A percentile compares a stretch with the other conserved stretches of the same genome.
phyloP scores from a whole-genome alignment of 257 asterid species.

The Nicotiana tomentosiformis region DNA sequence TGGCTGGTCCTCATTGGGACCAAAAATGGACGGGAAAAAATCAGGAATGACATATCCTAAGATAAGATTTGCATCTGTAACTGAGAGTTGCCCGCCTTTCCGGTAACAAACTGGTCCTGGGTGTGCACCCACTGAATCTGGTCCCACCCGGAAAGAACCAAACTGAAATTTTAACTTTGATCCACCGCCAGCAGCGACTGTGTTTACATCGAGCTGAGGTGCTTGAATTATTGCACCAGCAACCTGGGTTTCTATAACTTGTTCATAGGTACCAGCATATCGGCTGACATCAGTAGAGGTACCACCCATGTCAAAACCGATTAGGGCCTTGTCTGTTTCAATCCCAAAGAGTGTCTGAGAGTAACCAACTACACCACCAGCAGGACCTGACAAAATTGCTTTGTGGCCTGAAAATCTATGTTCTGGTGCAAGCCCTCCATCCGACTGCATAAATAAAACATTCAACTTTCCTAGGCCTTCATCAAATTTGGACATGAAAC shows the following conservation, averaged over 20 bases:
- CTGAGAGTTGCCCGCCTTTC: slow-evolving; percentile 88
- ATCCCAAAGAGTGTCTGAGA: slow-evolving; percentile 80
- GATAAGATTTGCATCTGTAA: slow-evolving; percentile 91
- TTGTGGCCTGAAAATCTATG: slow-evolving; percentile 94
- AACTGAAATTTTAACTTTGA: slow-evolving; percentile 85
- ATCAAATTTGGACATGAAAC: slow-evolving; percentile 89
- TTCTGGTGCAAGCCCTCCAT: slow-evolving; percentile 96
- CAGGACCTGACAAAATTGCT: slow-evolving; percentile 97
- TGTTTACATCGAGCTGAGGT: slow-evolving; percentile 95
- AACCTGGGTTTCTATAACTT: slow-evolving; percentile 86
- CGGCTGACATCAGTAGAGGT: slow-evolving; percentile 97
- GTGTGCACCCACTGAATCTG: slow-evolving; percentile 96
- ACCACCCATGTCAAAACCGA: slow-evolving; percentile 99
- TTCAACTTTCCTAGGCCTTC: slow-evolving; percentile 65
- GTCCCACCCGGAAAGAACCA: slow-evolving; percentile 96
- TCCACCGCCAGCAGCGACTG: slow-evolving; percentile 99
- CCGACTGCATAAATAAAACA: slow-evolving; percentile 94
- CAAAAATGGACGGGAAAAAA: slow-evolving; percentile 88
- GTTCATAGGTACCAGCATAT: slow-evolving; percentile 90
- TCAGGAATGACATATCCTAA: slow-evolving; percentile 82
- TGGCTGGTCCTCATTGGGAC: slow-evolving; percentile 81
- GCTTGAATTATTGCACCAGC: slow-evolving; percentile 95
- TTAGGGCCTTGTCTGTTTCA: slow-evolving; percentile 87
- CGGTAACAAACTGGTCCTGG: slow-evolving; percentile 98
- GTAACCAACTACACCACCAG: slow-evolving; percentile 98